Base-by-base conservation (phyloP, 78 protist species). In the Protostelium mycophagum region DNA sequence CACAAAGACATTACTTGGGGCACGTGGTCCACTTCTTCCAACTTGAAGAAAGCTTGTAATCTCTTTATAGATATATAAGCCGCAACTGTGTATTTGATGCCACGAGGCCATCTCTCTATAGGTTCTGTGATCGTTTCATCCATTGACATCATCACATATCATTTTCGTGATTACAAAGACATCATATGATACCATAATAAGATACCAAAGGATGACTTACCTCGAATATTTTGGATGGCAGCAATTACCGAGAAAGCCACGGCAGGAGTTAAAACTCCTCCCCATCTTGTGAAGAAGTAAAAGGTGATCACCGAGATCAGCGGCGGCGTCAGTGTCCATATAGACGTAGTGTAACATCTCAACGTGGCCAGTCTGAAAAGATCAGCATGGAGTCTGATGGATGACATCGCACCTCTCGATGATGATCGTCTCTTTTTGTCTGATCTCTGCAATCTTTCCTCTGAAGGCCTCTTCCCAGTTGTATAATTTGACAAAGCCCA, bases 231-330 rank as follows among this genome's bases (percentile, higher is more conserved):
- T 35, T 93, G 97, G 87, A 97, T 93, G 25, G 96, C 89, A 86
- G 91, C 93, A 90, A 97, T 95, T 31, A 96, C 90, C 25, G 97
- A 36, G 93, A 97, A 97, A 28, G 96, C 98, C 36, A 85, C 85
- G 1, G 87, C 90, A 1, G 98, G 93, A 0, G 97, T 94, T 51
- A 98, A 89, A 0, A 28, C n/a, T 87, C 37, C n/a, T 34, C 96
- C 96, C 0, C 85, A 35, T 10, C 86, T 31, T 35, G 86, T 36
- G 63, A 83, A 93, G 0, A 97, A 91, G 35, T 86, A 31, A 34
- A 97, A 96, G 31, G 96, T 94, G 38, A 37, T 37, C 25, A 96
- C 92, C 1, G 93, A 31, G 16, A 97, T 95, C 73, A 96, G 83
- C 37, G 92, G 73, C 10, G 99, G 99, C 25, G 95, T 36, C 90